Evolutionary conservation across 2,329 filamentous ascomycete species (phyloP).

Genomic region (Chrysosporium queenslandicum): DNA sequence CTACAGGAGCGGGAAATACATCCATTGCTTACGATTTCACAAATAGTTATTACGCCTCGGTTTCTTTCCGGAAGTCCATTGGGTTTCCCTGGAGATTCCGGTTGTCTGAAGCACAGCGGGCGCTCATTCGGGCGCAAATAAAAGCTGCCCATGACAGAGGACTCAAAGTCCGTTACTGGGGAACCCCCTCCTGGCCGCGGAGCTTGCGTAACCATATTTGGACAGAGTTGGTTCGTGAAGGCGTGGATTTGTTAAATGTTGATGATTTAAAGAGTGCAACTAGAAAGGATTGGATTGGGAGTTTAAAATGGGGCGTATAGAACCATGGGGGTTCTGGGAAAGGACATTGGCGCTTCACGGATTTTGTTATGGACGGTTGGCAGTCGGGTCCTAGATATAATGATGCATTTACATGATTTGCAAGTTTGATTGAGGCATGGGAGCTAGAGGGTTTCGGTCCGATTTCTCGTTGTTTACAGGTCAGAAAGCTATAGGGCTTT

Average conservation of each 20-base stretch:
- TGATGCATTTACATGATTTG: neutral
- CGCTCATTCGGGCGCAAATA: conserved; percentile 44
- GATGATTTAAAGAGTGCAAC: conserved; percentile 47
- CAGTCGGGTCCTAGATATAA: neutral
- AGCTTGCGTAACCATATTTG: conserved; percentile 46
- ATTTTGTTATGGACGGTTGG: neutral
- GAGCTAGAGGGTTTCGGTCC: no score
- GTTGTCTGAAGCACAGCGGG: conserved; percentile 38
- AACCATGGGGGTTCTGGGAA: neutral
- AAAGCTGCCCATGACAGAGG: conserved; percentile 43
- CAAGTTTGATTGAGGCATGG: no score
- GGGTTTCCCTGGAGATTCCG: conserved; percentile 43
- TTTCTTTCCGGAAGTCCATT: conserved; percentile 42
- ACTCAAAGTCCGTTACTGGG: conserved; percentile 49
- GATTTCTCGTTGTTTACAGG: no score
- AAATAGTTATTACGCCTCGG: conserved; percentile 51
- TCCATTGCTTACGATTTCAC: conserved; percentile 38
- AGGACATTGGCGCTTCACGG: neutral
- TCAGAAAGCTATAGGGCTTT: no score
- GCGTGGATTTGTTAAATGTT: conserved; percentile 48
- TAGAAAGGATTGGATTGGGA: conserved; percentile 26
- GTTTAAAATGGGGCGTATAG: neutral
- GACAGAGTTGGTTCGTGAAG: conserved; percentile 44
- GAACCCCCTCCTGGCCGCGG: conserved; percentile 46
- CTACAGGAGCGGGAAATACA: conserved; percentile 19